These are phyloP conservation scores for Monosporascus cannonballus DNA, from an alignment of 2,329 filamentous ascomycete species.

Conservation along the genomic window DNA sequence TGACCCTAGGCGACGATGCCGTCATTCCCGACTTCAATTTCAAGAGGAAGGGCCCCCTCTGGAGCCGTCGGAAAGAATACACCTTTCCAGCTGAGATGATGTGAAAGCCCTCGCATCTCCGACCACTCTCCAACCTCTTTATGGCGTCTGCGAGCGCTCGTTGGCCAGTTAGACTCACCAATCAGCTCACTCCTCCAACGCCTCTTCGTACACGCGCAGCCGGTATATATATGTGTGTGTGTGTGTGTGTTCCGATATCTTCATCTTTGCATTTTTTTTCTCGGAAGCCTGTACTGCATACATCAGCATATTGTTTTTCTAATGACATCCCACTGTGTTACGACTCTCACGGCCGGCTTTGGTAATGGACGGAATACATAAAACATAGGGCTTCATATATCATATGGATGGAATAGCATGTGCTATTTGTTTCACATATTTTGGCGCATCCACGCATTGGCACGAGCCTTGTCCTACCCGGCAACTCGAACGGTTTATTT, in stretches of 20 bases:
- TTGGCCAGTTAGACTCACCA: not conserved
- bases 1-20: slow-evolving; percentile 22
- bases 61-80: slow-evolving; percentile 34
- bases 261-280: slow-evolving; percentile 7
- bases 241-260: not conserved
- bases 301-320: not conserved
- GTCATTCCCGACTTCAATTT: slow-evolving; percentile 27
- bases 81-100: slow-evolving; percentile 18
- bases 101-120: not conserved
- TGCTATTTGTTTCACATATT: not conserved
- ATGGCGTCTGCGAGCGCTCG: not conserved
- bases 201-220: not conserved
- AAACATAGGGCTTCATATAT: not conserved
- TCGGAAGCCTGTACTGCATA: not conserved
- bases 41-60: slow-evolving; percentile 40
- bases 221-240: not conserved
- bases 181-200: not conserved
- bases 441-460: not conserved
- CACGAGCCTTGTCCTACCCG: no score
- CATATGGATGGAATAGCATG: not conserved
- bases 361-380: not conserved
- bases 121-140: no score
- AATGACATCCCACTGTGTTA: not conserved
- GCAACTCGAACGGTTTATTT: no score
- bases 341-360: not conserved